These are phyloP conservation scores for Lasiodiplodia citricola DNA, from an alignment of 2,329 filamentous ascomycete species.

Conservation along the genomic window DNA sequence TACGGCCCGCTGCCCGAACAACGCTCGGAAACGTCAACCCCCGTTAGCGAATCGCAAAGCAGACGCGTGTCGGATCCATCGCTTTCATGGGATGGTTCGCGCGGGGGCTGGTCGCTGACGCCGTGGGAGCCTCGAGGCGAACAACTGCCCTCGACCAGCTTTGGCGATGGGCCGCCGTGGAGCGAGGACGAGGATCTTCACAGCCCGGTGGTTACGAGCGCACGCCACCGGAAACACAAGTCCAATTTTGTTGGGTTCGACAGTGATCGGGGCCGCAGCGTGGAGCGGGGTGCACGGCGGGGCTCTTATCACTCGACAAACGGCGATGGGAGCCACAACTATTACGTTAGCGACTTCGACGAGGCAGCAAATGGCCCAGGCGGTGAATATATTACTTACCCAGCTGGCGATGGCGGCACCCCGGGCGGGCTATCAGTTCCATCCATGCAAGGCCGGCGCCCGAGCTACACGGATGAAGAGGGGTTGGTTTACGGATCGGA, in stretches of 20 bases:
- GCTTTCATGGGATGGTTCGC: slow-evolving; percentile 74
- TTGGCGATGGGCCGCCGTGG: slow-evolving; percentile 82
- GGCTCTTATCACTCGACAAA: slow-evolving; percentile 53
- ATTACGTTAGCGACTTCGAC: slow-evolving; percentile 72
- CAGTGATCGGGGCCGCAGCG: slow-evolving; percentile 39
- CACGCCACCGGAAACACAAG: slow-evolving; percentile 82
- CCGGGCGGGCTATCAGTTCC: slow-evolving; percentile 12
- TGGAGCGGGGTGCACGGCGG: slow-evolving; percentile 53
- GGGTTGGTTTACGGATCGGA: slow-evolving; percentile 48
- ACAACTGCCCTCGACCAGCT: slow-evolving; percentile 80
- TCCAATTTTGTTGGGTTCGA: slow-evolving; percentile 49
- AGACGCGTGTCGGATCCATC: slow-evolving; percentile 81
- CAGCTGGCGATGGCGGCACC: slow-evolving; percentile 32
- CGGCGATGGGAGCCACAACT: slow-evolving; percentile 74
- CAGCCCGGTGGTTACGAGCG: slow-evolving; percentile 83
- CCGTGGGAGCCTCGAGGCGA: slow-evolving; percentile 62
- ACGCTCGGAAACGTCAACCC: slow-evolving; percentile 83
- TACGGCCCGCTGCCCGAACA: slow-evolving; percentile 87
- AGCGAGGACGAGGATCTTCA: slow-evolving; percentile 95
- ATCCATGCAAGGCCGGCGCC: slow-evolving; percentile 56
- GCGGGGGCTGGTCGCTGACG: slow-evolving; percentile 60
- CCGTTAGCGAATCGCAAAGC: slow-evolving; percentile 71
- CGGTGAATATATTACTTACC: slow-evolving; percentile 80
- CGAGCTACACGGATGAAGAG: slow-evolving; percentile 46
- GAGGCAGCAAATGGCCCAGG: slow-evolving; percentile 75